A percentile compares a stretch with the other conserved stretches of the same genome.
These are phyloP conservation scores for Sinapis alba DNA, from an alignment of 441 rosid genomes.

Conservation along the genomic window DNA sequence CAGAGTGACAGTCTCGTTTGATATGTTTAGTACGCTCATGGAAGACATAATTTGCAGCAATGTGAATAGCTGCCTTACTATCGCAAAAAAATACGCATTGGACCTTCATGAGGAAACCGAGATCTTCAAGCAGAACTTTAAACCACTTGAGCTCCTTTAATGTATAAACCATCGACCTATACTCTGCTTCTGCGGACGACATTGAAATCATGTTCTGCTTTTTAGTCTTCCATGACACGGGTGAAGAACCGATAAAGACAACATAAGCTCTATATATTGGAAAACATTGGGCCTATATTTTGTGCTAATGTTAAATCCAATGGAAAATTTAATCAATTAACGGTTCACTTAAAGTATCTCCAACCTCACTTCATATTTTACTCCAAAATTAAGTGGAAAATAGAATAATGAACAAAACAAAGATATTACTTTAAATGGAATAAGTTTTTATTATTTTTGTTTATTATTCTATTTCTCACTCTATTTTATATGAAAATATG, in stretches of 20 bases:
- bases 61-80: not conserved
- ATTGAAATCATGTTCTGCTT: not conserved
- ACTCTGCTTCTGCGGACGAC: not conserved
- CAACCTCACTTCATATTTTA: too few relatives aligned
- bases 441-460: too few relatives aligned
- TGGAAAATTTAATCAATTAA: too few relatives aligned
- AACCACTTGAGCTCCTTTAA: not conserved
- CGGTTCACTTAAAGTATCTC: too few relatives aligned
- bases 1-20: not conserved
- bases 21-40: not conserved
- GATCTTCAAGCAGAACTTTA: not conserved
- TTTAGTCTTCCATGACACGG: not conserved
- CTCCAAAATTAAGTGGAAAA: too few relatives aligned
- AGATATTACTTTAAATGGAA: too few relatives aligned
- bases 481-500: too few relatives aligned
- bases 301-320: too few relatives aligned
- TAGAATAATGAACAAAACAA: too few relatives aligned
- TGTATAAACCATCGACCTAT: not conserved
- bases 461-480: too few relatives aligned
- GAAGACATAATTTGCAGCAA: not conserved
- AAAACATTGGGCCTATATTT: too few relatives aligned
- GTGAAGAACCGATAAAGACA: not conserved
- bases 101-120: not conserved
- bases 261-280: too few relatives aligned
- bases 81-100: not conserved